Percentiles rank a stretch among this genome's conserved stretches.
Conservation (phyloP, 768 basidiomycete genomes). For the Pulveroboletus sp. region DNA sequence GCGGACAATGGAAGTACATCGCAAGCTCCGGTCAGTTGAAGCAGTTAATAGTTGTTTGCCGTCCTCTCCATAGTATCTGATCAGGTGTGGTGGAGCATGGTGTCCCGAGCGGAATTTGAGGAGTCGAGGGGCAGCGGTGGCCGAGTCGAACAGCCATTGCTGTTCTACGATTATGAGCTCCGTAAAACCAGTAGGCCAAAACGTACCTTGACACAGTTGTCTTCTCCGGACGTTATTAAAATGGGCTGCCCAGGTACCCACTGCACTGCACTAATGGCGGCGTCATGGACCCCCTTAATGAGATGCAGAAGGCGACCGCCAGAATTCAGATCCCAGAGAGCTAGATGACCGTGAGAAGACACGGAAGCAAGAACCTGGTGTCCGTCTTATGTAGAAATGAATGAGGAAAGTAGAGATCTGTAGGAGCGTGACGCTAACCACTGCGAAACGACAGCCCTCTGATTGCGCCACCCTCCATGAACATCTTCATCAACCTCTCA, state of each 20-base stretch:
- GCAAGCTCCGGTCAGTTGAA: constrained; percentile 81
- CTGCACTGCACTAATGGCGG: constrained; percentile 73
- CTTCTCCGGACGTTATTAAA: constrained; percentile 84
- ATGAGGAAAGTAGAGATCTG: not conserved
- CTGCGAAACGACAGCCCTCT: constrained; percentile 79
- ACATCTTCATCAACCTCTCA: constrained; percentile 83
- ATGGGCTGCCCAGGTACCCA: constrained; percentile 95
- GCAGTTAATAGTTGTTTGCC: constrained; percentile 92
- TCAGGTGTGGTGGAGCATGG: constrained; percentile 83
- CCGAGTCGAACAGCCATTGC: constrained; percentile 99
- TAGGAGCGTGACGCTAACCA: constrained; percentile 47
- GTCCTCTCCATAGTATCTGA: constrained; percentile 95
- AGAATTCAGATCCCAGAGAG: constrained; percentile 88
- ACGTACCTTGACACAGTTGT: constrained; percentile 90
- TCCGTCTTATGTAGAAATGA: constrained; percentile 52
- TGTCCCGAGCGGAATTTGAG: constrained; percentile 94
- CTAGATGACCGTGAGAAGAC: constrained; percentile 83
- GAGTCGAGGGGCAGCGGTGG: constrained; percentile 77
- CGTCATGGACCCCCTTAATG: constrained; percentile 85
- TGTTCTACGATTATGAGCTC: constrained; percentile 30
- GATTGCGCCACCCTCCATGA: constrained; percentile 84
- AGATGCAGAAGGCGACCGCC: constrained; percentile 82
- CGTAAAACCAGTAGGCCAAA: not conserved
- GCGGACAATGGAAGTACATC: constrained; percentile 89
- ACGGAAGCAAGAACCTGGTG: constrained; percentile 86